These are phyloP conservation scores for Cyclostephanos invisitatus DNA, from an alignment of 108 stramenopile species.

Conservation along the genomic window DNA sequence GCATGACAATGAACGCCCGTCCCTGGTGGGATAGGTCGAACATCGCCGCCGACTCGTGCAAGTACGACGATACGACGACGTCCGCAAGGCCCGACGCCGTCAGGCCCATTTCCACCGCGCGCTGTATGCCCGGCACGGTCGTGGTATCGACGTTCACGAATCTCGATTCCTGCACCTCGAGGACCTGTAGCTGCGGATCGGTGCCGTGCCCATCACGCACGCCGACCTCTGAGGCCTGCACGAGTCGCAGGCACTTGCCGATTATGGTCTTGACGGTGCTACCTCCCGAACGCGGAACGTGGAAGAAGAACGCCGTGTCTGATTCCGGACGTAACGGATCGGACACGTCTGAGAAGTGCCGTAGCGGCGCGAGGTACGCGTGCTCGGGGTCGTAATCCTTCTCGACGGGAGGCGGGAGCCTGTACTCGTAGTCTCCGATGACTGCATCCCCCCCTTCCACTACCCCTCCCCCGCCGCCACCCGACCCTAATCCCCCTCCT, in stretches of 20 bases:
- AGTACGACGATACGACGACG: constrained; percentile 49
- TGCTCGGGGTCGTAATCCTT: constrained; percentile 32
- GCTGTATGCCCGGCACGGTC: constrained; percentile 41
- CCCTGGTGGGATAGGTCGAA: constrained; percentile 52
- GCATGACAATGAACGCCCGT: constrained; percentile 50
- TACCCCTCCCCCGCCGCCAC: not conserved
- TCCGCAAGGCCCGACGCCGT: constrained; percentile 38
- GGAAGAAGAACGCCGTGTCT: constrained; percentile 56
- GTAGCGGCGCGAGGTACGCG: constrained; percentile 34
- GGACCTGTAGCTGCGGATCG: constrained; percentile 37
- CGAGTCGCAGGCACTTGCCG: constrained; percentile 37
- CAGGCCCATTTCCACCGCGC: constrained; percentile 49
- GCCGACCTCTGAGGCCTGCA: constrained; percentile 47
- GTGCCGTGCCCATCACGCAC: constrained; percentile 45
- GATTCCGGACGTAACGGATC: constrained; percentile 17
- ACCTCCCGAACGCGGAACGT: constrained; percentile 51
- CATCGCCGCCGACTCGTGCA: constrained; percentile 39
- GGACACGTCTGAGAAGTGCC: constrained; percentile 34
- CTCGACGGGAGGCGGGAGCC: constrained; percentile 25
- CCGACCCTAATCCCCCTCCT: not conserved
- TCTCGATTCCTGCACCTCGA: constrained; percentile 35
- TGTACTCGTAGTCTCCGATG: constrained; percentile 15
- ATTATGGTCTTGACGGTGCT: constrained; percentile 47
- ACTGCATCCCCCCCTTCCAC: not conserved
- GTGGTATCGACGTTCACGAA: constrained; percentile 65